Base-by-base conservation (phyloP, 202 grass and related monocot species). In the Digitaria exilis region DNA sequence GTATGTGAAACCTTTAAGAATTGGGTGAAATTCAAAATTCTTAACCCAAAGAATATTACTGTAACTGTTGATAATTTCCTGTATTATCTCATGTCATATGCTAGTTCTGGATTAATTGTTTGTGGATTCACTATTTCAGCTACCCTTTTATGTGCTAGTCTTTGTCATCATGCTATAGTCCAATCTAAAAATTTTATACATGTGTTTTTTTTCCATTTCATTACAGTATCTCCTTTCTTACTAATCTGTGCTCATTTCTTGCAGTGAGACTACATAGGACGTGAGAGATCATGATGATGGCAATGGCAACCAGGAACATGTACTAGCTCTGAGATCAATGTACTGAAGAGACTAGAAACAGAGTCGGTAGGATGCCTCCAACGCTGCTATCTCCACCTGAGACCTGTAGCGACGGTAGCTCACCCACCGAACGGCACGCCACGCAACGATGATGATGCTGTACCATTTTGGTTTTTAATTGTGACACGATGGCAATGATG, bases 61-160 rank as follows among this genome's bases (percentile, higher is more conserved):
- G 80, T 82, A 82, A 88, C 91, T 18, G 75, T 94, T 77, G 85
- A 92, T 52, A 82, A 87, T 73, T 94, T 94, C 63, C 89, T 89
- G 2, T 92, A 94, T 71, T 94, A 90, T 90, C 69, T 97, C 77
- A 94, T 89, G 94, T 94, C 29, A 86, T 65, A 73, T 87, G 34
- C 57, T 78, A 39, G 6, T 55, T 67, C 14, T 66, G 13, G 0
- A 65, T 74, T 67, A 13, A 65, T 37, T 9, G 49, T 76, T 31
- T 31, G 1, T 16, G 24, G 12, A 58, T 76, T 69, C 39, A 2
- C 60, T 80, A 74, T 45, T 60, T 24, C 45, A 73, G 45, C 6
- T 77, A 71, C 54, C n/a, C 39, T 15, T 17, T 37, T 46, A 75
- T 80, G 25, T 80, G 28, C 2, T 5, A 69, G 39, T 31, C 11